Base-by-base conservation (phyloP, 75 land plant genomes). In the Pseudotsuga menziesii region DNA sequence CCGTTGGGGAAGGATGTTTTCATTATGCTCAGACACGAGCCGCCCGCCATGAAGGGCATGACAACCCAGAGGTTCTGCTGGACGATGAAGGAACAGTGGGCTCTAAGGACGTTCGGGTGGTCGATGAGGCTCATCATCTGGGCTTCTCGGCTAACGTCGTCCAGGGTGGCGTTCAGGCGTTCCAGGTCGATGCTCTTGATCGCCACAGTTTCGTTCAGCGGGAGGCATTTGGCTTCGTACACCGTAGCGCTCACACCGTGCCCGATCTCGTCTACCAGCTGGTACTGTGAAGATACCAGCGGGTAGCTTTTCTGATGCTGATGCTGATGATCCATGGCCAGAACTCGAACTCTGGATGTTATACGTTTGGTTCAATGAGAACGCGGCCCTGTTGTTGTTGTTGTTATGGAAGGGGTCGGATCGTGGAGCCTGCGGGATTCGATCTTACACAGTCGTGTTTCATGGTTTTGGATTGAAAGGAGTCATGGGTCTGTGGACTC, bases 21-120 rank as follows among this genome's bases (percentile, higher is more conserved):
- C 78, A 95, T 93, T 58, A 93, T 93, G 72, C 88, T 84, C 25
- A 81, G 89, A 17, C 93, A 81, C 44, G 98, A 96, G 0, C 98
- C 98, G 26, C 83, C 91, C 20, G 93, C 88, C 98, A 96, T 91
- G 86, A 88, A 96, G 1, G 98, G 98, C 98, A 94, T 96, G 66
- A 96, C 98, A 2, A 96, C 94, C 98, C 98, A 96, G 25, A 96
- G 86, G 73, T 69, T 76, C 56, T 73, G 81, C 64, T 78, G 89
- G 29, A 90, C 94, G 16, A 86, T 88, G 88, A 96, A 96, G 57
- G 91, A 94, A 80, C 98, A 94, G 84, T 91, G 90, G 6, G 98
- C 92, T 1, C 76, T 77, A 71, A 96, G 98, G 67, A 96, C 84
- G 83, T 96, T 96, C 36, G 94, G 94, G 83, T 96, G 98, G 72